Evolutionary conservation across 2,329 filamentous ascomycete species (phyloP).

Genomic region (Tolypocladium inflatum): DNA sequence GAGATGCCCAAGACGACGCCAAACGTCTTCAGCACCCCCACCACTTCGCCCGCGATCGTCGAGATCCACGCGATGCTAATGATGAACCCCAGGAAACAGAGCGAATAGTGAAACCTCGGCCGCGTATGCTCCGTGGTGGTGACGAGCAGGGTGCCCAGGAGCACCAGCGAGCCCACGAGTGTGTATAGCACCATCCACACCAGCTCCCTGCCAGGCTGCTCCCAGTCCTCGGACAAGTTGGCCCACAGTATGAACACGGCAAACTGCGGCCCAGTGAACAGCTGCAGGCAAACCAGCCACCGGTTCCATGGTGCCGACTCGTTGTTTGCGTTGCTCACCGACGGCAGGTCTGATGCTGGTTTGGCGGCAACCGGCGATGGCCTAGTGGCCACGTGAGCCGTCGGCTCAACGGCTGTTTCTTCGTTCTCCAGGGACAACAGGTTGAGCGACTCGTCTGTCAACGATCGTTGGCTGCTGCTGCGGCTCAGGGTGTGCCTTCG

Average conservation of each 20-base stretch:
- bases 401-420: conserved; percentile 7
- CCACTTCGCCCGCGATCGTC: conserved; percentile 89
- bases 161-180: conserved; percentile 57
- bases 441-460: conserved; percentile 5
- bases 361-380: conserved; percentile 10
- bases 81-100: conserved; percentile 83
- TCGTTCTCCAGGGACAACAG: conserved; percentile 12
- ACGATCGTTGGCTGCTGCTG: conserved; percentile 12
- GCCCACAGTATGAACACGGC: conserved; percentile 68
- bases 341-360: conserved; percentile 21
- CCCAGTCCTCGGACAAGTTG: conserved; percentile 50
- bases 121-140: conserved; percentile 59
- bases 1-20: conserved; percentile 89
- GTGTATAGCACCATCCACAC: conserved; percentile 51
- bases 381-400: background rate
- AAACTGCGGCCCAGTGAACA: conserved; percentile 82
- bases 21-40: conserved; percentile 85
- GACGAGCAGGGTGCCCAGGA: conserved; percentile 56
- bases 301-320: conserved; percentile 66
- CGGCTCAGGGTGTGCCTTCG: conserved; percentile 32
- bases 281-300: conserved; percentile 79
- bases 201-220: conserved; percentile 41
- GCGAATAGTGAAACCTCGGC: conserved; percentile 63
- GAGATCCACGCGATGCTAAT: conserved; percentile 96
- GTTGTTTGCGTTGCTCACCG: conserved; percentile 21